phyloP scores from a whole-genome alignment of 1,284 basidiomycete species.

The Cryptococcus neoformans region DNA sequence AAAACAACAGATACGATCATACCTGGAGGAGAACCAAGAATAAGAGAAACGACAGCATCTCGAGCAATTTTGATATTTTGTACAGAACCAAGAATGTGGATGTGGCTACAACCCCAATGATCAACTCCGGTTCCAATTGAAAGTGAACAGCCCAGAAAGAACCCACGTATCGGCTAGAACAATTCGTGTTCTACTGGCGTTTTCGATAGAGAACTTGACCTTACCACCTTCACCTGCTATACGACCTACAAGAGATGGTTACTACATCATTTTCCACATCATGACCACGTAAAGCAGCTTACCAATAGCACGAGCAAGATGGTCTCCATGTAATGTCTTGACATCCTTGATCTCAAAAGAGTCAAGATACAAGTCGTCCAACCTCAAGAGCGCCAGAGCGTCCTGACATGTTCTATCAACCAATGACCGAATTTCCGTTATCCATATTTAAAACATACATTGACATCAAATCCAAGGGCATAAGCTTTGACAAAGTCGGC shows the following conservation, averaged over 20 bases:
- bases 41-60: constrained; percentile 92
- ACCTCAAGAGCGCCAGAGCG: constrained; percentile 85
- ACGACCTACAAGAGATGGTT: constrained; percentile 59
- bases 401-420: constrained; percentile 58
- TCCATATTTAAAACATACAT: constrained; percentile 56
- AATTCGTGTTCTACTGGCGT: constrained; percentile 90
- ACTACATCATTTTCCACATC: not conserved
- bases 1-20: constrained; percentile 12
- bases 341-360: constrained; percentile 99
- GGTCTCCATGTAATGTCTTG: constrained; percentile 96
- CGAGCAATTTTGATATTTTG: constrained; percentile 93
- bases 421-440: not conserved
- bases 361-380: constrained; percentile 97
- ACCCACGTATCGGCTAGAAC: constrained; percentile 93
- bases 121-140: too few species aligned
- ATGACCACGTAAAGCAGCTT: constrained; percentile 18
- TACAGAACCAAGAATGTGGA: constrained; percentile 58
- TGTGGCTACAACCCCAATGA: constrained; percentile 50
- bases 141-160: too few species aligned
- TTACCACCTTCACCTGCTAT: constrained; percentile 98
- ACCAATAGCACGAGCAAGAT: constrained; percentile 94
- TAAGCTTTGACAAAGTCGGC: constrained; percentile 97
- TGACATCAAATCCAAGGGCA: constrained; percentile 89
- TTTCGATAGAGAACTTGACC: constrained; percentile 98
- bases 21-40: constrained; percentile 91